Conservation (phyloP, 179 eudicot genomes). For the Beta corolliflora region DNA sequence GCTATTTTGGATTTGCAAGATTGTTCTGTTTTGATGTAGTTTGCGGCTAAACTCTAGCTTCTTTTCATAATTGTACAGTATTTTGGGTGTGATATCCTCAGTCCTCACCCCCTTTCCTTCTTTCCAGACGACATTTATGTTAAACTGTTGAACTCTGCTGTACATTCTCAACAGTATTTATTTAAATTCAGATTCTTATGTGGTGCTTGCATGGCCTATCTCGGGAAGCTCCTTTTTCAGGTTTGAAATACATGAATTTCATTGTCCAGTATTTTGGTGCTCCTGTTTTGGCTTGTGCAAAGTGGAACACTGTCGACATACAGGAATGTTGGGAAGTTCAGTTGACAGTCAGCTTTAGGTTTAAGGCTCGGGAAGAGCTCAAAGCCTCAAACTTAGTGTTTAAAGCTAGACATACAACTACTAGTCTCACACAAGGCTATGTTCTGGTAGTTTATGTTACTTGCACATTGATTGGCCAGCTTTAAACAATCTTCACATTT, state of each 20-base stretch:
- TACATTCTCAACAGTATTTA: background rate
- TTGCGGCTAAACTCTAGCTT: background rate
- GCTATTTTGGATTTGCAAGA: background rate
- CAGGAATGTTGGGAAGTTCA: background rate
- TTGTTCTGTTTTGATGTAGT: background rate
- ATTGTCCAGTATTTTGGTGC: conserved; percentile 5
- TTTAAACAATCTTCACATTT: no score
- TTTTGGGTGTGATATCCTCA: background rate
- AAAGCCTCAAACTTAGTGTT: background rate
- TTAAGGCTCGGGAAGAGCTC: conserved; percentile 1
- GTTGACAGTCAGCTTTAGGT: background rate
- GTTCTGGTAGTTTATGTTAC: background rate
- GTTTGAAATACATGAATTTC: background rate
- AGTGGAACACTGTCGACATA: background rate
- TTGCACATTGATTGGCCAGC: background rate
- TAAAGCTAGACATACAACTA: background rate
- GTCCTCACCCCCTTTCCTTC: background rate
- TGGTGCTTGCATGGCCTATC: background rate
- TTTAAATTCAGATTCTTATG: background rate
- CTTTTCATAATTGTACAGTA: background rate
- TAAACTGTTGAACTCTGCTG: background rate
- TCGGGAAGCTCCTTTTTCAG: conserved; percentile 7
- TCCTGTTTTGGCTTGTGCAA: conserved; percentile 1
- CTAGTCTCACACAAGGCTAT: background rate
- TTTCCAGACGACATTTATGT: background rate